These are phyloP conservation scores for Erysimum cheiri DNA, from an alignment of 441 rosid species.

Conservation along the genomic window DNA sequence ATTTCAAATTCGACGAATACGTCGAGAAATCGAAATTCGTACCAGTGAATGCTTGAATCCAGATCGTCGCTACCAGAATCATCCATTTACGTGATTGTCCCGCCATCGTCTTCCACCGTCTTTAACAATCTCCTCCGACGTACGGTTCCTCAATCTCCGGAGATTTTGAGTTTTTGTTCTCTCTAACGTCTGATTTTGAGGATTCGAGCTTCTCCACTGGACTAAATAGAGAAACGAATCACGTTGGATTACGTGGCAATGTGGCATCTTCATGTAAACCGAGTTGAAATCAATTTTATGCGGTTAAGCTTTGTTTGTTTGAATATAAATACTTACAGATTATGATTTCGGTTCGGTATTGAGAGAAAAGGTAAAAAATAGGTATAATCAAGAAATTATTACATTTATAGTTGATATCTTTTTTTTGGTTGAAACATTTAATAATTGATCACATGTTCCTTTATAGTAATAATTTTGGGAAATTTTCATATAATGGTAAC, in stretches of 20 bases:
- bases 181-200: background rate
- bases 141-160: constrained; percentile 19
- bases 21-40: constrained; percentile 91
- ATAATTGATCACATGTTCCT: background rate
- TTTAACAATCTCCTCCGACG: constrained; percentile 12
- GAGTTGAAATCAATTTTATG: background rate
- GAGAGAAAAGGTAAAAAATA: background rate
- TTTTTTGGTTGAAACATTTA: too few species aligned
- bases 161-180: background rate
- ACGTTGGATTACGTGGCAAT: constrained; percentile 1
- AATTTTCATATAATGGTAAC: too few species aligned
- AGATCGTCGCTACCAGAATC: constrained; percentile 69
- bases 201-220: constrained; percentile 22
- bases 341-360: background rate
- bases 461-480: too few species aligned
- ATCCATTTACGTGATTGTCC: constrained; percentile 81
- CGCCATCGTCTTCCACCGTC: constrained; percentile 48
- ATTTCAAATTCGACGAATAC: constrained; percentile 73
- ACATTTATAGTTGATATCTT: background rate
- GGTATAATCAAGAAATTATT: background rate
- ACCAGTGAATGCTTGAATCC: constrained; percentile 92
- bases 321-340: too few species aligned
- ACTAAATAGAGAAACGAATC: background rate
- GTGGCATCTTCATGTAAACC: background rate
- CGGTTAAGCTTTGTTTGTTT: background rate